Percentiles rank a stretch among this genome's conserved stretches.
Conservation (phyloP, 2,329 filamentous ascomycete species). For the Madurella mycetomatis region DNA sequence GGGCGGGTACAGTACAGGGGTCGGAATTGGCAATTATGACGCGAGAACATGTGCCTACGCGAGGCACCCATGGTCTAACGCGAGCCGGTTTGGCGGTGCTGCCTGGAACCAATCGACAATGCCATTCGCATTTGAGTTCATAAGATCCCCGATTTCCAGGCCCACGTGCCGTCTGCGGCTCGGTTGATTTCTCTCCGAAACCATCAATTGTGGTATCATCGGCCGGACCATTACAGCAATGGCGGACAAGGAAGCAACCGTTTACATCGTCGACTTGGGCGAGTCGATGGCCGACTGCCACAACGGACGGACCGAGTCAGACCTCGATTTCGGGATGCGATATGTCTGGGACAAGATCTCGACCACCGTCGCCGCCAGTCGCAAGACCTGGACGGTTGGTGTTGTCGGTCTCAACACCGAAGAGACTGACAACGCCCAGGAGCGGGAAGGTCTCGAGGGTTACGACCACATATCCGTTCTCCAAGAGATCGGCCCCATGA, state of each 20-base stretch:
- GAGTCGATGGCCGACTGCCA: slow-evolving; percentile 73
- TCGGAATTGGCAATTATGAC: slow-evolving; percentile 12
- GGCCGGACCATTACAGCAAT: slow-evolving; percentile 45
- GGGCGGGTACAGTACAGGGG: slow-evolving; percentile 6
- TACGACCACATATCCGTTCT: slow-evolving; percentile 81
- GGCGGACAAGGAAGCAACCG: slow-evolving; percentile 88
- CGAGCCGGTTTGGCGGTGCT: slow-evolving; percentile 16
- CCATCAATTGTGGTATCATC: background rate
- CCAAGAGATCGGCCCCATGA: slow-evolving; percentile 58
- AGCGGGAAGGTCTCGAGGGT: slow-evolving; percentile 59
- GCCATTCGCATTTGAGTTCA: background rate
- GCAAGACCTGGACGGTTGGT: slow-evolving; percentile 71
- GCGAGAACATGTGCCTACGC: slow-evolving; percentile 25
- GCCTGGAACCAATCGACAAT: slow-evolving; percentile 14
- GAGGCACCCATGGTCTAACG: slow-evolving; percentile 18
- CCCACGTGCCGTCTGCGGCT: background rate
- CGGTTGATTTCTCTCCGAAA: background rate
- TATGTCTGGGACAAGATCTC: slow-evolving; percentile 95
- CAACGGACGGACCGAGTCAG: slow-evolving; percentile 67
- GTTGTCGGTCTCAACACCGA: slow-evolving; percentile 82
- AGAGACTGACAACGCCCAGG: slow-evolving; percentile 64
- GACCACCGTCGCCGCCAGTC: slow-evolving; percentile 60
- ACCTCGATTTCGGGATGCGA: slow-evolving; percentile 83
- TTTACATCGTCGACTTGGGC: slow-evolving; percentile 89
- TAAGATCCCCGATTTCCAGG: background rate